phyloP scores from a whole-genome alignment of 2,329 filamentous ascomycete species.

The Epicoccum nigrum region DNA sequence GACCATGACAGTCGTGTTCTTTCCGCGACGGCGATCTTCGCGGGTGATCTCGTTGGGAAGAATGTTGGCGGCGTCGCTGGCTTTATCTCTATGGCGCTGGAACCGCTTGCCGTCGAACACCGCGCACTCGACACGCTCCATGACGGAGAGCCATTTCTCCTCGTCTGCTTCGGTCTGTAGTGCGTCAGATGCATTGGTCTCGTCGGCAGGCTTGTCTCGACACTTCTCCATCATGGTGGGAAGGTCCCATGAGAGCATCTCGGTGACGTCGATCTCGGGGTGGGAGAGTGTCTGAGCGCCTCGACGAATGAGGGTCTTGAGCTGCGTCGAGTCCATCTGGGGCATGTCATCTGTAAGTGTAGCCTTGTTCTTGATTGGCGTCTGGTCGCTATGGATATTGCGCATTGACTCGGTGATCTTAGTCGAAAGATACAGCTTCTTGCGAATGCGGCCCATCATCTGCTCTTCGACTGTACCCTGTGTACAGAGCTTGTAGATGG shows the following conservation, averaged over 20 bases:
- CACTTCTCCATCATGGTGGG: conserved; percentile 61
- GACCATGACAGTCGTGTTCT: conserved; percentile 64
- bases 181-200: conserved; percentile 41
- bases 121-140: conserved; percentile 63
- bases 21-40: conserved; percentile 59
- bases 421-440: conserved; percentile 66
- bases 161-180: conserved; percentile 56
- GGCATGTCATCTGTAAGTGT: conserved; percentile 55
- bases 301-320: conserved; percentile 61
- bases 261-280: conserved; percentile 59
- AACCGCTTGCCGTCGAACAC: conserved; percentile 64
- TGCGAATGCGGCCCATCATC: conserved; percentile 63
- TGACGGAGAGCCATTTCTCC: conserved; percentile 61
- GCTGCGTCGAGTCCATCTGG: conserved; percentile 57
- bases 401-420: conserved; percentile 67
- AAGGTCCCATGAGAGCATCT: conserved; percentile 65
- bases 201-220: conserved; percentile 57
- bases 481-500: conserved; percentile 62
- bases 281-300: conserved; percentile 60
- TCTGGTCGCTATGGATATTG: conserved; percentile 54
- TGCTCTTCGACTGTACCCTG: conserved; percentile 65
- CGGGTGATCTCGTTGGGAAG: conserved; percentile 50
- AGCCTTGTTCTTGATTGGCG: conserved; percentile 26
- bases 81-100: conserved; percentile 46
- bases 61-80: conserved; percentile 40